Conservation (phyloP, 805 yeast species). For the Wickerhamiella occidentalis region DNA sequence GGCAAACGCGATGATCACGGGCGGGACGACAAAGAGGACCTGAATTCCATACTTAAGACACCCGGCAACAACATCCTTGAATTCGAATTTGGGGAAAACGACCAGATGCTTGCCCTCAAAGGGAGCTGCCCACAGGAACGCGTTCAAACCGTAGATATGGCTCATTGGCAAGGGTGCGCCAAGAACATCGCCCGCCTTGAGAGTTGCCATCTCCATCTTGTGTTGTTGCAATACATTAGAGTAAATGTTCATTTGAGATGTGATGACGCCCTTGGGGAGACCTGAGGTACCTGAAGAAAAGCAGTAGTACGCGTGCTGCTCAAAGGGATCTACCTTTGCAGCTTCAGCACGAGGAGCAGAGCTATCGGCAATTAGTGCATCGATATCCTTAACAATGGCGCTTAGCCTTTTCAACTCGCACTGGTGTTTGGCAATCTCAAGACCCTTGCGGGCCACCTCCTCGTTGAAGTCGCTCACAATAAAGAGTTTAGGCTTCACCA, state of each 20-base stretch:
- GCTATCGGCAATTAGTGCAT: neutral
- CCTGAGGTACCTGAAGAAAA: slow-evolving; percentile 36
- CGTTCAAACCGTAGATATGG: slow-evolving; percentile 27
- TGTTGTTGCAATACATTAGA: slow-evolving; percentile 26
- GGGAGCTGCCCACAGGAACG: slow-evolving; percentile 22
- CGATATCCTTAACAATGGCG: slow-evolving; percentile 9
- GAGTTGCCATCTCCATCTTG: slow-evolving; percentile 24
- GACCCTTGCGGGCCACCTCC: slow-evolving; percentile 9
- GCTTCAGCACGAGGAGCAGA: slow-evolving; percentile 9
- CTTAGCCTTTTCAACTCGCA: slow-evolving; percentile 7
- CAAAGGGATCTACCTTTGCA: slow-evolving; percentile 9
- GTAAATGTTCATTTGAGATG: slow-evolving; percentile 44
- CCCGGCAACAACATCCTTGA: slow-evolving; percentile 23
- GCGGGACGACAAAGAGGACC: slow-evolving; percentile 34
- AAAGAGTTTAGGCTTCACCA: slow-evolving; percentile 18
- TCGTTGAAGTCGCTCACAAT: slow-evolving; percentile 17
- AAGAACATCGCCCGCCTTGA: slow-evolving; percentile 22
- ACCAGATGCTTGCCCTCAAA: slow-evolving; percentile 20
- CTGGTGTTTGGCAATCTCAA: slow-evolving; percentile 8
- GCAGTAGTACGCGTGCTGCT: slow-evolving; percentile 23
- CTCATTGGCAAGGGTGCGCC: slow-evolving; percentile 24
- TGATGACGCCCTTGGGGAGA: slow-evolving; percentile 64
- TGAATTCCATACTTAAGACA: slow-evolving; percentile 28
- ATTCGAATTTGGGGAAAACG: slow-evolving; percentile 27
- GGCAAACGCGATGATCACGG: slow-evolving; percentile 36